These are phyloP conservation scores for Trypanosoma scelopori DNA, from an alignment of 208 protist genomes.

Conservation along the genomic window DNA sequence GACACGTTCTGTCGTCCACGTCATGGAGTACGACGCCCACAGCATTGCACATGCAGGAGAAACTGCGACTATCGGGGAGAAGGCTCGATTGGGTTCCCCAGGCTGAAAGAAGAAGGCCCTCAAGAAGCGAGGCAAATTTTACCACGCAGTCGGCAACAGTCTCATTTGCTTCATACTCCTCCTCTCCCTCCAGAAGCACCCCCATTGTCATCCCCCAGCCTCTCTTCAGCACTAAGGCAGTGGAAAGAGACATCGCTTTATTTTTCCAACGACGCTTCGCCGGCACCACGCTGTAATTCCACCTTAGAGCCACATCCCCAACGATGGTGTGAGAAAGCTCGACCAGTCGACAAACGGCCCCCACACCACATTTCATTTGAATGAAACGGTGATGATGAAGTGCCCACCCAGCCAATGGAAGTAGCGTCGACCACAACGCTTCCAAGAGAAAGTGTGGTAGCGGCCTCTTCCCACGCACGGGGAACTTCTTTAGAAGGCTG, in stretches of 20 bases:
- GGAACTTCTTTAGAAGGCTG: slow-evolving; percentile 3
- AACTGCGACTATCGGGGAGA: slow-evolving; percentile 5
- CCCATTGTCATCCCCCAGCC: too few species aligned
- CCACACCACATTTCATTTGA: not conserved
- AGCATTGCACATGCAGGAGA: slow-evolving; percentile 27
- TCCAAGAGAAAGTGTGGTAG: slow-evolving; percentile 14
- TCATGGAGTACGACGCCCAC: slow-evolving; percentile 23
- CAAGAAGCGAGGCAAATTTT: slow-evolving; percentile 24
- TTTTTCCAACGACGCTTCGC: slow-evolving; percentile 10
- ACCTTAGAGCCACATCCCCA: slow-evolving; percentile 11
- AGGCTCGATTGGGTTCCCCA: not conserved
- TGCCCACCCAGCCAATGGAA: slow-evolving; percentile 4
- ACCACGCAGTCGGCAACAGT: slow-evolving; percentile 11
- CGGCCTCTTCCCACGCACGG: slow-evolving; percentile 4
- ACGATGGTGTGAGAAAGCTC: slow-evolving; percentile 8
- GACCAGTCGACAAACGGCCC: not conserved
- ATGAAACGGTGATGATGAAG: slow-evolving; percentile 10
- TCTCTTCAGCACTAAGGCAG: not conserved
- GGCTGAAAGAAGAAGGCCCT: slow-evolving; percentile 2
- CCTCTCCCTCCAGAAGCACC: not conserved
- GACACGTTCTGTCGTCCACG: slow-evolving; percentile 15
- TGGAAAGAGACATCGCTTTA: not conserved
- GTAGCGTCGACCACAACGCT: slow-evolving; percentile 9
- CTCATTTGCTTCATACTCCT: slow-evolving; percentile 17
- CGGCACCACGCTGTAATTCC: slow-evolving; percentile 25